These are phyloP conservation scores for Syncephalastrum monosporum DNA, from an alignment of 371 early-diverging fungal species.

Conservation along the genomic window DNA sequence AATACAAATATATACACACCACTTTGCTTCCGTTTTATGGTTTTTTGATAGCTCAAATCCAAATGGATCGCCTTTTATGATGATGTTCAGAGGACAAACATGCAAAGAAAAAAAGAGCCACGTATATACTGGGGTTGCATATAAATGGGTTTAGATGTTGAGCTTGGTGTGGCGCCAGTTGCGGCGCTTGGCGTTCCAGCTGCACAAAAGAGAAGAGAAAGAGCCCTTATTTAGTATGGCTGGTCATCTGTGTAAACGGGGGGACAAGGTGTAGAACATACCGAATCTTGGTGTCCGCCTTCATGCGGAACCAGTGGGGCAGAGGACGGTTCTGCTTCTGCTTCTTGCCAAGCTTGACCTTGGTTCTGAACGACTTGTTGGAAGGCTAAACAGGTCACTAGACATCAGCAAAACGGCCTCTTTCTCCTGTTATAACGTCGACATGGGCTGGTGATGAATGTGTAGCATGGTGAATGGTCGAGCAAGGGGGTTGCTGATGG, in stretches of 20 bases:
- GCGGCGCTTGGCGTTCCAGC: constrained; percentile 98
- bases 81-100: too few relatives aligned
- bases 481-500: too few relatives aligned
- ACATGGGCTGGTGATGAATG: too few relatives aligned
- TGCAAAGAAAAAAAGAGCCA: too few relatives aligned
- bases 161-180: constrained; percentile 99
- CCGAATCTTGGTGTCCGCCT: constrained; percentile 76
- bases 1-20: not conserved
- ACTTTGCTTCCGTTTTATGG: not conserved
- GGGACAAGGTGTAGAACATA: too few relatives aligned
- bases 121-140: too few relatives aligned
- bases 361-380: constrained; percentile 91
- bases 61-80: too few relatives aligned
- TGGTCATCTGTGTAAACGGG: not conserved
- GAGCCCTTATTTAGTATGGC: not conserved
- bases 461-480: too few relatives aligned
- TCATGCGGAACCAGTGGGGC: constrained; percentile 94
- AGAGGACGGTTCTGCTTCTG: constrained; percentile 95
- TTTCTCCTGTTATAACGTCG: too few relatives aligned
- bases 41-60: too few relatives aligned
- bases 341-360: constrained; percentile 96
- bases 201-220: constrained; percentile 10
- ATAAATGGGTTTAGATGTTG: constrained; percentile 68
- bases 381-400: constrained; percentile 62
- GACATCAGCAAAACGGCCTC: too few relatives aligned